Conservation (phyloP, 768 basidiomycete species). For the Pleurotus platypus region DNA sequence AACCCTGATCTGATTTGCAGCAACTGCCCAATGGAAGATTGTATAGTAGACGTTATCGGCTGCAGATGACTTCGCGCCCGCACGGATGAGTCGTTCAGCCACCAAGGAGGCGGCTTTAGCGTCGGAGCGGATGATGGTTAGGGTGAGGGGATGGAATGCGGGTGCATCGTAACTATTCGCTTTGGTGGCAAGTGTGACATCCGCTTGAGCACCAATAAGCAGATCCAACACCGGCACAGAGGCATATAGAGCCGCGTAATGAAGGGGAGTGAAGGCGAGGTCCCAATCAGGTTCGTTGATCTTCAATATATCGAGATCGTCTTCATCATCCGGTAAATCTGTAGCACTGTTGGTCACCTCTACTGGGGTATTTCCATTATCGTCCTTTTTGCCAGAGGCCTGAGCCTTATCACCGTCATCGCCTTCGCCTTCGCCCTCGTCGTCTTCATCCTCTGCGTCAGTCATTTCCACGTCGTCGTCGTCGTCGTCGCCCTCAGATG, state of each 20-base stretch:
- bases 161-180: constrained; percentile 17
- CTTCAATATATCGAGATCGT: constrained; percentile 53
- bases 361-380: constrained; percentile 10
- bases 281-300: constrained; percentile 58
- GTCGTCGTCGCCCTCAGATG: constrained; percentile 36
- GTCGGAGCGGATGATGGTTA: constrained; percentile 36
- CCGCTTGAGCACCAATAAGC: constrained; percentile 45
- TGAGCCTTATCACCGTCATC: constrained; percentile 15
- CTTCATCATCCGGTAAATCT: constrained; percentile 41
- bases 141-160: constrained; percentile 33
- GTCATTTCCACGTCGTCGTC: constrained; percentile 14
- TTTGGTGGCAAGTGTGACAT: constrained; percentile 33
- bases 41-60: constrained; percentile 34
- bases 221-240: constrained; percentile 40
- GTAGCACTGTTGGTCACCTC: constrained; percentile 17
- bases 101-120: constrained; percentile 30
- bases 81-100: constrained; percentile 35
- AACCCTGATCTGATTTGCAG: constrained; percentile 30
- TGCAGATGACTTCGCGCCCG: constrained; percentile 38
- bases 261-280: constrained; percentile 47
- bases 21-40: constrained; percentile 37
- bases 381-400: background rate
- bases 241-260: constrained; percentile 46
- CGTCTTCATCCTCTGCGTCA: constrained; percentile 24
- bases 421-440: constrained; percentile 25